Evolutionary conservation across 768 basidiomycete genomes (phyloP).

Genomic region (Naematelia encephala): DNA sequence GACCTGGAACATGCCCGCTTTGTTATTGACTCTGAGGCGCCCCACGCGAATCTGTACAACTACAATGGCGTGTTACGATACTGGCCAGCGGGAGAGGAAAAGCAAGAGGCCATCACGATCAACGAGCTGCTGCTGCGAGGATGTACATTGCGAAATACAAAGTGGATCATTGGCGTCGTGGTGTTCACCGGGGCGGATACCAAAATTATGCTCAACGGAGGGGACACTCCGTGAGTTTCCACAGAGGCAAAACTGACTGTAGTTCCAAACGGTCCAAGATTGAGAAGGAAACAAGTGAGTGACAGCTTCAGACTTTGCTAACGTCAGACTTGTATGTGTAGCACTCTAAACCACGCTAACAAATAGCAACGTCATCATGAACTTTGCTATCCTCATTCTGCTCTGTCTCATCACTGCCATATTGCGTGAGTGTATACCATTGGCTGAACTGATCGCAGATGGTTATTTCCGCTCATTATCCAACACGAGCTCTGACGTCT

Average conservation of each 20-base stretch:
- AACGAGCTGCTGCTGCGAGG: constrained; percentile 91
- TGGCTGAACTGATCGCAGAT: constrained; percentile 53
- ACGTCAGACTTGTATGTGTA: constrained; percentile 18
- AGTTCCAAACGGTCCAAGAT: constrained; percentile 91
- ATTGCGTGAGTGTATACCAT: constrained; percentile 25
- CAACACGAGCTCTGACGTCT: constrained; percentile 67
- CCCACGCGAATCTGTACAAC: constrained; percentile 86
- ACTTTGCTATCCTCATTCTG: constrained; percentile 70
- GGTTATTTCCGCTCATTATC: constrained; percentile 64
- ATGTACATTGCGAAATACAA: constrained; percentile 80
- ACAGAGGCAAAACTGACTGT: constrained; percentile 1
- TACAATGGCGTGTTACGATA: constrained; percentile 84
- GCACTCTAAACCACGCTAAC: constrained; percentile 3
- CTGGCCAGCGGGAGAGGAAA: constrained; percentile 50
- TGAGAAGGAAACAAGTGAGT: constrained; percentile 80
- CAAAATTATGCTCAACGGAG: constrained; percentile 66
- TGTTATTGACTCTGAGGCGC: constrained; percentile 85
- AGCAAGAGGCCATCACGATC: constrained; percentile 62
- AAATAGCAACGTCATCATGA: constrained; percentile 89
- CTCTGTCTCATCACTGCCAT: constrained; percentile 77
- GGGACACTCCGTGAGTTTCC: constrained; percentile 64
- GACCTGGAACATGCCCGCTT: constrained; percentile 85
- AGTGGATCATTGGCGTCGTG: constrained; percentile 91
- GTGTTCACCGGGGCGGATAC: constrained; percentile 83
- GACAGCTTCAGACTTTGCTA: background rate